Evolutionary conservation across 257 asterid species (phyloP), one percentile per base, ranked within the genome.

Genomic region (Osmanthus fragrans): DNA sequence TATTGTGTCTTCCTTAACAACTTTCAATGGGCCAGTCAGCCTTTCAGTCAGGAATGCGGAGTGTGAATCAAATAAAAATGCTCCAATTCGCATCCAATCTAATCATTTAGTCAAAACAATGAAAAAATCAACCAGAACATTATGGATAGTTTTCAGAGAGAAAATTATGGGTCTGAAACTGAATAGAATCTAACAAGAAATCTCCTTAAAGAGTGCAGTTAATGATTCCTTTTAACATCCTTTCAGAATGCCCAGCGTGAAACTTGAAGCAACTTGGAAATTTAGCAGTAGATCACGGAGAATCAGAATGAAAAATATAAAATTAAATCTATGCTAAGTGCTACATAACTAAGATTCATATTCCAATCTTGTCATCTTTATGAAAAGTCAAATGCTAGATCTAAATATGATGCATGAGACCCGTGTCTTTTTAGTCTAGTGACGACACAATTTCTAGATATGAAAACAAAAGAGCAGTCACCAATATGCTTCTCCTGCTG

Each of bases 31-130:
- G 70, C 86, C 78, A 63, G 42, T 66, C 80, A 93, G 80, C 71
- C 73, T 88, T 74, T 86, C 96, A 65, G 94, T 89, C 80, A 95
- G 83, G 79, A 90, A 77, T 51, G 97, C 98, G 77, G 75, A 84
- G 58, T 86, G 74, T 37, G 98, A 95, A 69, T 91, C 91, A 27
- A 93, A 84, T 73, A 80, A 76, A 83, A 95, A 95, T 16, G 96
- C 96, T 79, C 98, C 98, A 81, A 95, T 87, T 63, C 98, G 92
- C 96, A 91, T 88, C 98, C 97, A 92, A 79, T 93, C 99, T 91
- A 84, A 51, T 66, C 66, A 81, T 76, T 36, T 66, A 54, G 71
- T 70, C 73, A 76, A 82, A 29, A 39, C 7, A 69, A 2, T 16
- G 21, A 34, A 74, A 7, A 40, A 73, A 45, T 70, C 32, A 45